Evolutionary conservation across 1,284 basidiomycete genomes (phyloP).

Genomic region (Boletellus sp.): DNA sequence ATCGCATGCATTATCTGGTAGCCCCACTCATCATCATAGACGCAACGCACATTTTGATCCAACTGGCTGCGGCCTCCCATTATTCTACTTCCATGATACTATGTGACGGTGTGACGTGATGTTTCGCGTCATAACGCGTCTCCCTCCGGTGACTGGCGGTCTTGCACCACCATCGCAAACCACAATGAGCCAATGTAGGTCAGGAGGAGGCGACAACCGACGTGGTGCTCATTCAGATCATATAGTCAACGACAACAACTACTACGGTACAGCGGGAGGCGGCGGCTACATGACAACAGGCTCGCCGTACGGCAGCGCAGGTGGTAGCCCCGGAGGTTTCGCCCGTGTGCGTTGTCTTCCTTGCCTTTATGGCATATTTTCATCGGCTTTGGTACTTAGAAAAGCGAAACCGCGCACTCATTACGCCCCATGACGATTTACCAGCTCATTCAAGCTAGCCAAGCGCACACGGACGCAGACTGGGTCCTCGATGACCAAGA

Average conservation of each 20-base stretch:
- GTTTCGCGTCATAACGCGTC: slow-evolving; percentile 29
- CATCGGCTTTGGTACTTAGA: slow-evolving; percentile 26
- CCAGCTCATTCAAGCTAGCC: slow-evolving; percentile 75
- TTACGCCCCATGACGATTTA: slow-evolving; percentile 84
- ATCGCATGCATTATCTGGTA: slow-evolving; percentile 12
- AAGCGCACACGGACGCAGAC: slow-evolving; percentile 85
- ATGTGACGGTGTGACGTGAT: slow-evolving; percentile 23
- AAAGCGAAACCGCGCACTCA: slow-evolving; percentile 56
- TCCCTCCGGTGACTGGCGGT: neutral
- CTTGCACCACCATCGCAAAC: neutral
- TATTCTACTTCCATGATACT: too few relatives aligned
- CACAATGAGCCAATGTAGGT: slow-evolving; percentile 45
- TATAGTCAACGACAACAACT: slow-evolving; percentile 34
- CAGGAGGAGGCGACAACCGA: neutral
- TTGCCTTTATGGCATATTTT: neutral
- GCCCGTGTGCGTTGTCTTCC: slow-evolving; percentile 32
- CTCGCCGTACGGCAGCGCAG: slow-evolving; percentile 42
- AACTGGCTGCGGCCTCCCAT: neutral
- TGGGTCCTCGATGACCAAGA: slow-evolving; percentile 83
- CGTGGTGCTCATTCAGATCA: slow-evolving; percentile 3
- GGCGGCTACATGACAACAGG: slow-evolving; percentile 42
- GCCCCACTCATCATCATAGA: slow-evolving; percentile 31
- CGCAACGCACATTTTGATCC: slow-evolving; percentile 2
- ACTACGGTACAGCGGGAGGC: slow-evolving; percentile 35
- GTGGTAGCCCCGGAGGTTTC: slow-evolving; percentile 45